phyloP scores from a whole-genome alignment of 2,329 filamentous ascomycete species.

The Westerdykella ornata region DNA sequence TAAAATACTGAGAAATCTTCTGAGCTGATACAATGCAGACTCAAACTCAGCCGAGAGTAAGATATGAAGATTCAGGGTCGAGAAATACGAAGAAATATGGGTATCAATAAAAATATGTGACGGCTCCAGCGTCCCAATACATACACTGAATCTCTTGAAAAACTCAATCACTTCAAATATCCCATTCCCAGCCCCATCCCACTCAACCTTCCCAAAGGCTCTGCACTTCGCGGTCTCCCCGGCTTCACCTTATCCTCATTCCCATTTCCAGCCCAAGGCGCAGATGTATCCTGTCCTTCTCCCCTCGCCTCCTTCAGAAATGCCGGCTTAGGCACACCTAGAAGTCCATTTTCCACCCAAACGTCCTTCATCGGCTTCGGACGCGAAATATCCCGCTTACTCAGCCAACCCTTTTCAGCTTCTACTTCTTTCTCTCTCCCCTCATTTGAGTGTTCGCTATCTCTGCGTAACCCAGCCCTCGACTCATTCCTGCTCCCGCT shows the following conservation, averaged over 20 bases:
- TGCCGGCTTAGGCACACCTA: slow-evolving; percentile 16
- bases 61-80: too few species aligned
- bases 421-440: slow-evolving; percentile 8
- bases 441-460: slow-evolving; percentile 3
- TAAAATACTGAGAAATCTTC: too few species aligned
- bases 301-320: slow-evolving; percentile 7
- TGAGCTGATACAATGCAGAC: too few species aligned
- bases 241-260: slow-evolving; percentile 8
- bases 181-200: slow-evolving; percentile 23
- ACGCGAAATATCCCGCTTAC: background rate
- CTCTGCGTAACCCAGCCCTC: slow-evolving; percentile 1
- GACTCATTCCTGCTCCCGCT: background rate
- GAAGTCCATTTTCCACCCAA: slow-evolving; percentile 11
- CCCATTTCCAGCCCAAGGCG: background rate
- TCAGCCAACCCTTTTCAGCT: slow-evolving; percentile 12
- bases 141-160: too few species aligned
- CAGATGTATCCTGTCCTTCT: slow-evolving; percentile 4
- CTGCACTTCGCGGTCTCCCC: slow-evolving; percentile 15
- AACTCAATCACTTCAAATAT: slow-evolving; percentile 10
- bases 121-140: too few species aligned
- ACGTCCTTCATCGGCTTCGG: slow-evolving; percentile 7
- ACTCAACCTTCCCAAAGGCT: slow-evolving; percentile 21
- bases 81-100: too few species aligned
- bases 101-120: too few species aligned
- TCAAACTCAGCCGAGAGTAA: too few species aligned